Evolutionary conservation across 1,139 yeast species (phyloP), one percentile per base, ranked within the genome.

Genomic region (Debaryomyces coudertii): DNA sequence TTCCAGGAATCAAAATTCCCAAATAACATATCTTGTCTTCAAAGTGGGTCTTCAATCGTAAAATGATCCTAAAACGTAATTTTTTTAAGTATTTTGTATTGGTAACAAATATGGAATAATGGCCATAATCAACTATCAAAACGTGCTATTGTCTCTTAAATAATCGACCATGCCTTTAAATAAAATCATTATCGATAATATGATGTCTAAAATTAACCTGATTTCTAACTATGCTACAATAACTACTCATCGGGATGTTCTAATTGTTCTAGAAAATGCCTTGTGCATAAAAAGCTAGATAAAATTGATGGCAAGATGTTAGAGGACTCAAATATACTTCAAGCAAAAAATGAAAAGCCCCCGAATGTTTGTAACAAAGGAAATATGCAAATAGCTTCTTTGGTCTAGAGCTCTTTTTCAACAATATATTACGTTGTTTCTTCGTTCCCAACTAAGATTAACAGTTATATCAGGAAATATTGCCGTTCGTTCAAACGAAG

Each of bases 371-470:
- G 9, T 7, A 15, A 27, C 11, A 27, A n/a, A 9, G 40, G 33
- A 37, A 37, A 37, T 27, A 37, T 25, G 9, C 40, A 27, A 27
- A 27, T 7, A 37, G 18, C 15, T 25, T 25, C n/a, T 25, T 25
- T 7, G 28, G 9, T 7, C 28, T n/a, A 7, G 11, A 9, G n/a
- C 7, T 25, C 7, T 25, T 9, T 7, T n/a, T 25, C 9, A 25
- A 25, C n/a, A 25, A 8, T 5, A 25, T 25, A n/a, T 25, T 8
- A 25, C 28, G 28, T 25, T n/a, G 5, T 25, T n/a, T 25, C 28
- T 25, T 25, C n/a, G 11, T 7, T n/a, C 28, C 9, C 28, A 25
- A 25, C 28, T n/a, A 7, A 8, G 28, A 7, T 25, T 25, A 25
- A 25, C 11, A 25, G 7, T 25, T 8, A 25, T 25, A 25, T 7